Base-by-base conservation (phyloP, 1,139 yeast genomes). In the Geotrichum macrosporum region DNA sequence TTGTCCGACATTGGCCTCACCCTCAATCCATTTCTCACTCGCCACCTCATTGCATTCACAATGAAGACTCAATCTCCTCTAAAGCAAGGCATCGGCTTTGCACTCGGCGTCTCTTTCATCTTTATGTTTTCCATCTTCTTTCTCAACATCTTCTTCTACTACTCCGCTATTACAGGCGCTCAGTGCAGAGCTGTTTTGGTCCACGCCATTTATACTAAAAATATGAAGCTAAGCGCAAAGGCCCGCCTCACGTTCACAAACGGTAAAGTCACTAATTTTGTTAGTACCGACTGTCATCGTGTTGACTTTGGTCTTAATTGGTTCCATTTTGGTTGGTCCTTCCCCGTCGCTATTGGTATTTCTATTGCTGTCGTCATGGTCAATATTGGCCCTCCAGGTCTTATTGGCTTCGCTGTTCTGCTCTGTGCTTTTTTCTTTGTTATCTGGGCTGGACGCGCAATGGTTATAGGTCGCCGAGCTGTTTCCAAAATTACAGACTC, bases 221-320 rank as follows among this genome's bases (percentile, higher is more conserved):
- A 89, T 13, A 74, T 84, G 54, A 71, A 64, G 44, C 73, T 87
- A 12, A 75, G 78, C 53, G 75, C 79, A n/a, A 71, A 72, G 49
- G 76, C 92, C 2, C 74, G 76, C 47, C 77, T 77, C 56, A 68
- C 72, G 50, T 84, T 67, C 60, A 78, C 94, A 0, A 71, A 77
- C 20, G 84, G 94, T 50, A 77, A 75, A 53, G 73, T 87, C 48
- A 84, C 94, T 1, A 80, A 85, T 12, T 66, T 85, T 60, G 74
- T 86, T 66, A 82, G 92, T 12, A 81, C 94, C 1, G 95, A 86
- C 61, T 72, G 87, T 48, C 77, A 89, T 22, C 76, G 95, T 59
- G 75, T 87, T 34, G 95, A 86, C 60, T 76, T 84, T 59, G 92
- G 94, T 4, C 63, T 80, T 29, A 78, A 80, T 6, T 83, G 82